phyloP scores from a whole-genome alignment of 805 yeast species.

The Lipomyces yamadae region DNA sequence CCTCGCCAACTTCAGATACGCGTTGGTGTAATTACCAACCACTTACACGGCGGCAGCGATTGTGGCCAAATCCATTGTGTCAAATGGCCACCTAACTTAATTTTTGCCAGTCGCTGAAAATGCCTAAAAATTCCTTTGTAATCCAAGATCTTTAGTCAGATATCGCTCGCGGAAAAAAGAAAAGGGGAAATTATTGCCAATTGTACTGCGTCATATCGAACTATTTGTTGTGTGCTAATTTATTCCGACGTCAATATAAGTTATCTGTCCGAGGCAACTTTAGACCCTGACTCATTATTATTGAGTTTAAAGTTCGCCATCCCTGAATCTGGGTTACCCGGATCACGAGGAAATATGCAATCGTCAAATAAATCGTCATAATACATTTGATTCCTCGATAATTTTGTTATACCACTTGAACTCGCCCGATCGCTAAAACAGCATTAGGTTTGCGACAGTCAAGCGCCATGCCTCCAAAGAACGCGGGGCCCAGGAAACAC shows the following conservation, averaged over 20 bases:
- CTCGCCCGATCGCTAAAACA: not conserved
- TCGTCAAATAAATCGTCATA: too few relatives aligned
- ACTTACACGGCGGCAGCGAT: constrained; percentile 49
- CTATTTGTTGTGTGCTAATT: not conserved
- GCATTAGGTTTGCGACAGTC: not conserved
- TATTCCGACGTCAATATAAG: not conserved
- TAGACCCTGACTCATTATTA: too few relatives aligned
- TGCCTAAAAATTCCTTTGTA: not conserved
- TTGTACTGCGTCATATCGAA: not conserved
- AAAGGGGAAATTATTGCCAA: not conserved
- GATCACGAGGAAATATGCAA: too few relatives aligned
- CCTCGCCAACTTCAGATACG: not conserved
- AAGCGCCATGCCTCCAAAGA: constrained; percentile 1
- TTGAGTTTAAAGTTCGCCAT: too few relatives aligned
- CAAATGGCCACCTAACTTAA: not conserved
- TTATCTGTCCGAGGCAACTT: too few relatives aligned
- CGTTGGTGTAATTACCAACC: not conserved
- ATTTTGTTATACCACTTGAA: not conserved
- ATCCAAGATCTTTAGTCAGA: not conserved
- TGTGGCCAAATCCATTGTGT: constrained; percentile 47
- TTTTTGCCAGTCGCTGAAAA: not conserved
- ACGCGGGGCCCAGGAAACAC: constrained; percentile 10
- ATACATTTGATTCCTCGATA: too few relatives aligned
- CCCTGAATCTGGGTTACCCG: too few relatives aligned
- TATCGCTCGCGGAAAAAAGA: not conserved